A percentile compares a stretch with the other conserved stretches of the same genome.
phyloP scores from a whole-genome alignment of 495 filamentous ascomycete species.

The Cudoniella acicularis region DNA sequence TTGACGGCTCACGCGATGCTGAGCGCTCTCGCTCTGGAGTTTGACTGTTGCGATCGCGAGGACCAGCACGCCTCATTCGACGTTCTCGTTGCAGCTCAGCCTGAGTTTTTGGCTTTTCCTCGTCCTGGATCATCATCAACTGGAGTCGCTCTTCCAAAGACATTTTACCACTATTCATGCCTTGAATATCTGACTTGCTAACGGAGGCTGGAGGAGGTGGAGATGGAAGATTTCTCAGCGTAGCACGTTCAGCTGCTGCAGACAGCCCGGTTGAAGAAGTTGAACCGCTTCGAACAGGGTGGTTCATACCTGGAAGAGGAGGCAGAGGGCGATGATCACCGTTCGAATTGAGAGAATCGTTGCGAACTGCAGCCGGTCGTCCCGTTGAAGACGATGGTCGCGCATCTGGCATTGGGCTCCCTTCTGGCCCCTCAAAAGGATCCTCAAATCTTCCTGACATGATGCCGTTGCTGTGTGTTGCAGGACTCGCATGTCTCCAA shows the following conservation, averaged over 20 bases:
- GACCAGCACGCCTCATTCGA: constrained; percentile 52
- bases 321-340: constrained; percentile 72
- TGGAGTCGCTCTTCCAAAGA: constrained; percentile 75
- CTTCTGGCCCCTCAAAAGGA: constrained; percentile 60
- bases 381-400: constrained; percentile 34
- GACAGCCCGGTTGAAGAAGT: constrained; percentile 47
- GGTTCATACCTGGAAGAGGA: constrained; percentile 58
- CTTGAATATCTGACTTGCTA: constrained; percentile 67
- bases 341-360: constrained; percentile 67
- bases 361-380: constrained; percentile 35
- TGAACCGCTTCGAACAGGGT: constrained; percentile 32
- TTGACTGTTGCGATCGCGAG: constrained; percentile 41
- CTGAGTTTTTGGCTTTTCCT: constrained; percentile 45
- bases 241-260: constrained; percentile 60
- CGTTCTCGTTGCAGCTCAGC: constrained; percentile 58
- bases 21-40: constrained; percentile 43
- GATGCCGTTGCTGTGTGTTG: constrained; percentile 30
- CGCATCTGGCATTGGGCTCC: constrained; percentile 55
- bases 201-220: constrained; percentile 59
- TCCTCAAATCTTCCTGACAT: constrained; percentile 61
- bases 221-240: constrained; percentile 60
- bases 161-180: constrained; percentile 65
- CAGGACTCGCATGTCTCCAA: constrained; percentile 78
- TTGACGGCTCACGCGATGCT: constrained; percentile 29
- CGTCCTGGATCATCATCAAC: constrained; percentile 75